phyloP scores from a whole-genome alignment of 139 green algal genomes.

The Picochlorum sp. region DNA sequence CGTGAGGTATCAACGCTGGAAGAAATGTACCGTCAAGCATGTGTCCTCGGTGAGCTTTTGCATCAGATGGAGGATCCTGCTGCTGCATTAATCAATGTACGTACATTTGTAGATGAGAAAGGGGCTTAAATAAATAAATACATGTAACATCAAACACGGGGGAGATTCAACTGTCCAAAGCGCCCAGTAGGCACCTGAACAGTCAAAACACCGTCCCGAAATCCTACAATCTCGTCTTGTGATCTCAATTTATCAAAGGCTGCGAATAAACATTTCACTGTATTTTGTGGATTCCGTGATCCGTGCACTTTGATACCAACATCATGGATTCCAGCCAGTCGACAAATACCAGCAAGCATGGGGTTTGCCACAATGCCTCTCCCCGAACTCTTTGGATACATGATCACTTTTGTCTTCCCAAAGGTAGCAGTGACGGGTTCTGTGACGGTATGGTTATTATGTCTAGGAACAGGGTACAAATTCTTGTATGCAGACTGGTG shows the following conservation, averaged over 20 bases:
- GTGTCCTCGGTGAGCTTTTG: conserved; percentile 6
- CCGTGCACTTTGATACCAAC: conserved; percentile 32
- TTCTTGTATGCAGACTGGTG: conserved; percentile 22
- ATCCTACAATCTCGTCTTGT: conserved; percentile 17
- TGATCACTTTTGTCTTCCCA: conserved; percentile 23
- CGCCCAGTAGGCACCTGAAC: conserved; percentile 22
- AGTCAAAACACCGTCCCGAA: neutral
- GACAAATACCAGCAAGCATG: conserved; percentile 26
- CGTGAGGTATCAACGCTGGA: conserved; percentile 20
- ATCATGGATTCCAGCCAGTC: conserved; percentile 34
- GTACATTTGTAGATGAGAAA: conserved; percentile 6
- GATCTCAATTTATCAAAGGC: conserved; percentile 23
- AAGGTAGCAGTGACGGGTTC: conserved; percentile 23
- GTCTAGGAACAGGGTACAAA: conserved; percentile 29
- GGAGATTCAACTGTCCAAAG: conserved; percentile 9
- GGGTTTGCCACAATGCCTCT: conserved; percentile 21
- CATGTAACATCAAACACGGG: conserved; percentile 2
- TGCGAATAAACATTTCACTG: conserved; percentile 33
- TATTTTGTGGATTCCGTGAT: conserved; percentile 25
- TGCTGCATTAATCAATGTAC: conserved; percentile 15
- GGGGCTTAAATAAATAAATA: conserved; percentile 2
- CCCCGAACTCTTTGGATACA: conserved; percentile 29
- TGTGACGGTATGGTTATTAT: conserved; percentile 29
- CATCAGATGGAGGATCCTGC: conserved; percentile 9
- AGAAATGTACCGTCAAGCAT: conserved; percentile 9